Evolutionary conservation across 257 asterid species (phyloP), one percentile per base, ranked within the genome.

Genomic region (Nicotiana otophora): DNA sequence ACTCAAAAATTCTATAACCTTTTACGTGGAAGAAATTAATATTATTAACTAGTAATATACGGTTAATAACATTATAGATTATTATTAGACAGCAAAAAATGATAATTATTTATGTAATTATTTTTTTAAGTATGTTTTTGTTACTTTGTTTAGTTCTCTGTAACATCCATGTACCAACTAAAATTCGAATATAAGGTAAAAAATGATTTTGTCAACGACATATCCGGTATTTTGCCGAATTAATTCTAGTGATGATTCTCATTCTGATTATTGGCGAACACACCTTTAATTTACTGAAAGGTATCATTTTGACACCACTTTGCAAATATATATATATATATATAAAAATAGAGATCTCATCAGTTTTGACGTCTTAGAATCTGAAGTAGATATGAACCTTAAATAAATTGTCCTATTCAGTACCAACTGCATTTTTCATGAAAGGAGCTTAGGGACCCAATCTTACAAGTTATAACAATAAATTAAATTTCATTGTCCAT

Each of bases 1-100:
- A 92, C 95, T 12, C 86, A 67, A 77, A 89, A 87, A 4, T 70
- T 87, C 57, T 86, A 86, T 72, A 48, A 82, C 10, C 83, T 76
- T 36, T 6, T 75, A 28, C 42, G 63, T 51, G 63, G 46, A 15
- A 60, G 46, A 51, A 51, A 51, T 2, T 75, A 51, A 51, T 14
- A 6, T 2, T 72, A 72, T 46, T 33, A 16, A 66, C 51, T 30
- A 42, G 51, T 42, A 1, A 9, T 14, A 15, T 17, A 66, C 28
- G 17, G 23, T 31, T 31, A 15, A 39, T 64, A n/a, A 70, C 72
- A n/a, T 65, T 65, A 65, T 12, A 4, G 58, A 3, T 31, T 31
- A 14, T 28, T 64, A 64, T 64, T 28, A 4, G 74, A 31, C 36
- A 31, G 23, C 4, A 66, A 8, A 66, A 6, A 31, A 23, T 31